Percentiles rank a stretch among this genome's conserved stretches.
Evolutionary conservation across 2,329 filamentous ascomycete species (phyloP).

Genomic region (Cladosporium cucumerinum): DNA sequence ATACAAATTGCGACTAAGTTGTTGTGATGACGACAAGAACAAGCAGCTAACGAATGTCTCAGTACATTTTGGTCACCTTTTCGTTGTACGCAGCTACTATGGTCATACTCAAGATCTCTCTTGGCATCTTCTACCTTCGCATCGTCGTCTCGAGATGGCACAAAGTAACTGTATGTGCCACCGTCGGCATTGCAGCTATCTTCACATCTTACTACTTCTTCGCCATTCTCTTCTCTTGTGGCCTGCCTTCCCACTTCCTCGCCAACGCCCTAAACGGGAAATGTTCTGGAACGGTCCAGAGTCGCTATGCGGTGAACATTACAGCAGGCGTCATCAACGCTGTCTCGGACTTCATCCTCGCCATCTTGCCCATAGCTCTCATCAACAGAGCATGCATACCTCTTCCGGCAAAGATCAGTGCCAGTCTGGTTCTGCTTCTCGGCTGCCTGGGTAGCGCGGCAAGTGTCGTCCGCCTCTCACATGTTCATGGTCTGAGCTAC

Average conservation of each 20-base stretch:
- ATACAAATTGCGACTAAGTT: not conserved
- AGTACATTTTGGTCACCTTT: slow-evolving; percentile 34
- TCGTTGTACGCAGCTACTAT: slow-evolving; percentile 40
- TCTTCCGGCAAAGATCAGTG: slow-evolving; percentile 39
- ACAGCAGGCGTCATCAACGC: slow-evolving; percentile 35
- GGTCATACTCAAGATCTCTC: slow-evolving; percentile 43
- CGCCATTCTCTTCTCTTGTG: slow-evolving; percentile 32
- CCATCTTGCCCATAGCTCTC: slow-evolving; percentile 40
- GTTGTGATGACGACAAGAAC: not conserved
- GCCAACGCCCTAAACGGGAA: slow-evolving; percentile 20
- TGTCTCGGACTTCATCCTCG: slow-evolving; percentile 36
- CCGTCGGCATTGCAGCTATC: slow-evolving; percentile 32
- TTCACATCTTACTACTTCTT: slow-evolving; percentile 36
- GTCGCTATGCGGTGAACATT: slow-evolving; percentile 24
- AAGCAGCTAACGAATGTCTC: not conserved
- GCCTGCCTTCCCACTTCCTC: slow-evolving; percentile 25
- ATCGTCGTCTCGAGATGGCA: slow-evolving; percentile 42
- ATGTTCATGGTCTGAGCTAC: slow-evolving; percentile 23
- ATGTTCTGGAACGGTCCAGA: slow-evolving; percentile 21
- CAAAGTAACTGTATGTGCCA: slow-evolving; percentile 26
- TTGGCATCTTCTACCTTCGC: slow-evolving; percentile 45
- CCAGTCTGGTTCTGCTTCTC: slow-evolving; percentile 40
- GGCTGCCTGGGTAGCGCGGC: slow-evolving; percentile 31
- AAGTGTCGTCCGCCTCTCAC: slow-evolving; percentile 27
- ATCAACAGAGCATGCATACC: slow-evolving; percentile 43